Conservation (phyloP, 2,329 filamentous ascomycete genomes). For the Basipetospora chlamydospora region DNA sequence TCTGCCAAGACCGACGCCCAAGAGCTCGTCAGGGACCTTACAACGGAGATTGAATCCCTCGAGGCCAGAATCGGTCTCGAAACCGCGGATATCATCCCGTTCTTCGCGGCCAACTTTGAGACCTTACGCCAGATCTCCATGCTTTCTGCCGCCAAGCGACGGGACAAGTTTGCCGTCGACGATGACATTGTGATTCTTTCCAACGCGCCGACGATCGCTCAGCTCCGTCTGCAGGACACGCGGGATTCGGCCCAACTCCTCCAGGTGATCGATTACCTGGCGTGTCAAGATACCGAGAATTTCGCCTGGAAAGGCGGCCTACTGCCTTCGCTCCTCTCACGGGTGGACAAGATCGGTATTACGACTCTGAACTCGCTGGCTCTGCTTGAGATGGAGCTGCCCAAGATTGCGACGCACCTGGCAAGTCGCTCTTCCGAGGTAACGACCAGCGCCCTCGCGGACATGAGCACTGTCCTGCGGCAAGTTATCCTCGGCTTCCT, state of each 20-base stretch:
- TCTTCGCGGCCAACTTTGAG: conserved; percentile 42
- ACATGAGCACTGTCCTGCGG: conserved; percentile 33
- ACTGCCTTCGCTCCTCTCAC: conserved; percentile 34
- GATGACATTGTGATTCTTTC: conserved; percentile 33
- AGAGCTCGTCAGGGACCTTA: conserved; percentile 33
- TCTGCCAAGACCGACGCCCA: conserved; percentile 23
- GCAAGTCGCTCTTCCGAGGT: conserved; percentile 33
- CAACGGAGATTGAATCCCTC: conserved; percentile 35
- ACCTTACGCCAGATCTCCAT: conserved; percentile 36
- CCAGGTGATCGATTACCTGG: conserved; percentile 32
- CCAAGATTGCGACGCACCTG: conserved; percentile 42
- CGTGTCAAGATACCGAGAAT: conserved; percentile 19
- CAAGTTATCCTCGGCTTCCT: conserved; percentile 22
- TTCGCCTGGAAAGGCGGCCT: conserved; percentile 26
- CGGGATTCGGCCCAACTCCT: conserved; percentile 23
- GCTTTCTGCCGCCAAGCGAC: conserved; percentile 17
- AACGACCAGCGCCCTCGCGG: conserved; percentile 30
- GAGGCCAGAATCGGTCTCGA: conserved; percentile 30
- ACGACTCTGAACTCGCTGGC: conserved; percentile 46
- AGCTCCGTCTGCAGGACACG: conserved; percentile 23
- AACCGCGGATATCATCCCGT: conserved; percentile 27
- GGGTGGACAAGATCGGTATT: conserved; percentile 33
- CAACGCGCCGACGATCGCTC: conserved; percentile 24
- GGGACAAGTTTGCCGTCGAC: not conserved
- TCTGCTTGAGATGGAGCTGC: conserved; percentile 50